Percentiles rank a stretch among this genome's conserved stretches.
Conservation (phyloP, 352 stramenopile genomes). For the Globisporangium sylvaticum region DNA sequence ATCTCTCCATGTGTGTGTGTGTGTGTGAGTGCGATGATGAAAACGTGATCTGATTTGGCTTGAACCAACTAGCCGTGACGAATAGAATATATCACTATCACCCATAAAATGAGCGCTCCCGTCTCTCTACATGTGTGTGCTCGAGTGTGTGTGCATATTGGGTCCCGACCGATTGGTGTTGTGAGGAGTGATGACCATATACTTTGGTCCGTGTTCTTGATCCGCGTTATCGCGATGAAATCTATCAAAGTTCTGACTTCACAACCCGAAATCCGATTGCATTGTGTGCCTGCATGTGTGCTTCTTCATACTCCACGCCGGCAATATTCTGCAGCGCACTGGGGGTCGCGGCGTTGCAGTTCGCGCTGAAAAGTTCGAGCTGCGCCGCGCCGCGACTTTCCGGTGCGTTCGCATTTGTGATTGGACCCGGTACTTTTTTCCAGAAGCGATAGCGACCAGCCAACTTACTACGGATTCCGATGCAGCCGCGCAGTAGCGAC, state of each 20-base stretch:
- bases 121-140: constrained; percentile 15
- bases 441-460: constrained; percentile 80
- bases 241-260: constrained; percentile 86
- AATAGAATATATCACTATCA: constrained; percentile 91
- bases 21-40: constrained; percentile 76
- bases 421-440: constrained; percentile 86
- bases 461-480: constrained; percentile 86
- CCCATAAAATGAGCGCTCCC: constrained; percentile 89
- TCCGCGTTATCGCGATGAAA: constrained; percentile 90
- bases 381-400: constrained; percentile 17
- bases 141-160: constrained; percentile 14
- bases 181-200: constrained; percentile 78
- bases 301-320: constrained; percentile 88
- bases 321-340: constrained; percentile 67
- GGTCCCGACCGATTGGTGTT: background rate
- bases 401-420: constrained; percentile 59
- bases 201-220: constrained; percentile 92
- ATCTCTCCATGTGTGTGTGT: constrained; percentile 17
- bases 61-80: constrained; percentile 91
- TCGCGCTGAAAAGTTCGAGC: constrained; percentile 84
- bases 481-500: constrained; percentile 23
- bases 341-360: constrained; percentile 12
- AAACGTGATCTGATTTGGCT: constrained; percentile 79
- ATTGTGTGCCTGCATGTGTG: constrained; percentile 26
- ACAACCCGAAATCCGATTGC: constrained; percentile 7